A percentile compares a stretch with the other conserved stretches of the same genome.
Conservation (phyloP, 345 rosid genomes). For the Dipteronia sinensis region DNA sequence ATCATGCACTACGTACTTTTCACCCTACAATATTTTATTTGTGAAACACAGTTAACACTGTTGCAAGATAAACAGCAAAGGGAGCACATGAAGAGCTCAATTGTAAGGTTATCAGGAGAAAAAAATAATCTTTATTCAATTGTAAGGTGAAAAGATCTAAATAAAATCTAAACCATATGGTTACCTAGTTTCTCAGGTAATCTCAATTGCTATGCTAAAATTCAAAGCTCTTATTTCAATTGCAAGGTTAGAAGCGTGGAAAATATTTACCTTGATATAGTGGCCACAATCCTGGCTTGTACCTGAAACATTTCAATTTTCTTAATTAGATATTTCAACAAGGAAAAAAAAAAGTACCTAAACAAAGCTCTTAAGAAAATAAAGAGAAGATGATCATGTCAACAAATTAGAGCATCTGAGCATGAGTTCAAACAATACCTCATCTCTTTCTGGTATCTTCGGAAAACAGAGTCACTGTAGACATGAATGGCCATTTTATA, state of each 20-base stretch:
- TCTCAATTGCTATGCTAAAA: neutral
- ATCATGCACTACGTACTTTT: neutral
- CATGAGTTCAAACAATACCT: slow-evolving; percentile 51
- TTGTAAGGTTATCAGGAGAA: neutral
- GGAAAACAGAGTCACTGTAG: slow-evolving; percentile 75
- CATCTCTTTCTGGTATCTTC: slow-evolving; percentile 95
- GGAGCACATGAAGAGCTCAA: neutral
- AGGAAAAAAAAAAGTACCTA: neutral
- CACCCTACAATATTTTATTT: neutral
- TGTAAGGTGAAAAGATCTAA: neutral
- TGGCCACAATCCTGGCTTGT: slow-evolving; percentile 87
- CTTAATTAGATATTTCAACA: slow-evolving; percentile 27
- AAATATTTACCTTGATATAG: slow-evolving; percentile 80
- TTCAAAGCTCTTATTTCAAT: neutral
- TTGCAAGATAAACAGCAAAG: neutral
- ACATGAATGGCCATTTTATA: slow-evolving; percentile 95
- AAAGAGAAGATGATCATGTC: slow-evolving; percentile 5
- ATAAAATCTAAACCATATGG: neutral
- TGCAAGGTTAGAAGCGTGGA: neutral
- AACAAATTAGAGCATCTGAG: slow-evolving; percentile 22
- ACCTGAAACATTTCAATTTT: slow-evolving; percentile 48
- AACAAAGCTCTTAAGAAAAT: neutral
- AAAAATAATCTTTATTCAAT: neutral
- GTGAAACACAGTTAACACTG: neutral
- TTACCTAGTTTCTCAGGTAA: neutral